Base-by-base conservation (phyloP, 129 eudicot species). In the Saussurea involucrata region DNA sequence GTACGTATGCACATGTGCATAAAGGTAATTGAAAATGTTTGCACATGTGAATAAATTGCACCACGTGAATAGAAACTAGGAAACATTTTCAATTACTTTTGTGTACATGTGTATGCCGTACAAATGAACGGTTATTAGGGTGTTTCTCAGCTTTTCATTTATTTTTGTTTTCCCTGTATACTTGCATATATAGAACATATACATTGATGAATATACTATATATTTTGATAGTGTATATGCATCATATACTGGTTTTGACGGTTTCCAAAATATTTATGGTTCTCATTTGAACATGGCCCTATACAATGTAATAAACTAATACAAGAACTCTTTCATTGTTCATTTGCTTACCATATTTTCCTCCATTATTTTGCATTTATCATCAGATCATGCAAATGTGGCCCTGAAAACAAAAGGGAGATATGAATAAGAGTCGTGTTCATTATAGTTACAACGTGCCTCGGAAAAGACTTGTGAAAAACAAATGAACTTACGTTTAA, bases 371-470 rank as follows among this genome's bases (percentile, higher is more conserved):
- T 32, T 18, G 36, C 63, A 69, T 24, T 32, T 78, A 69, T 18
- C 67, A 33, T 27, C 36, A 24, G n/a, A 33, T 22, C 44, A 55
- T 17, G 81, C 68, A 24, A 68, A 77, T 15, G 61, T n/a, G 31
- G 37, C 63, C 63, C 70, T 7, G 44, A 78, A 69, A 78, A 68
- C 29, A 18, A 58, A 32, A 66, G 13, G 5, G 3, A 13, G 70
- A 17, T 53, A 29, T 6, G 22, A 53, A 17, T n/a, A 53, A 53
- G 61, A 53, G 61, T 53, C 61, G 61, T 53, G 61, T 24, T 46
- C 42, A 9, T 64, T 49, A 29, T 37, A 57, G 55, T 42, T 76
- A 42, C 80, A 76, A 10, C 58, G n/a, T 37, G 25, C 42, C 70
- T 24, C 12, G 15, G 32, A 63, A 21, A 63, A 12, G 11, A 72